phyloP scores from a whole-genome alignment of 176 grass and related monocot species.

The Miscanthus lutarioriparius region DNA sequence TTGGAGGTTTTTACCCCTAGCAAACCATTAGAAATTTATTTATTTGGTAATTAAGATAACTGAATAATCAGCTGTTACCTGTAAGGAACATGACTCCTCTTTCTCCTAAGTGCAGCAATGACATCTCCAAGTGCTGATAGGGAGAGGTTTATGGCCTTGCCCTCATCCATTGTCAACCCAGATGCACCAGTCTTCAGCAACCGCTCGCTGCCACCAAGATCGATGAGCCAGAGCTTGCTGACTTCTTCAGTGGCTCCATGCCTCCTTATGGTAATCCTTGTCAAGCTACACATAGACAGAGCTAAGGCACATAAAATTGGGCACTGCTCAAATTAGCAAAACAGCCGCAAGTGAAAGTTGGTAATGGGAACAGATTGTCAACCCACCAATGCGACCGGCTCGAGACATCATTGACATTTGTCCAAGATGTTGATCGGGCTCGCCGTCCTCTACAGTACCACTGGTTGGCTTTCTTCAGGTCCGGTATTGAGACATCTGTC shows the following conservation, averaged over 20 bases:
- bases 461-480: conserved; percentile 70
- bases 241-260: conserved; percentile 39
- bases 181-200: conserved; percentile 88
- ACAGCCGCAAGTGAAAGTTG: conserved; percentile 23
- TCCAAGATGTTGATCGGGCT: conserved; percentile 78
- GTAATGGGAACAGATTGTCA: not conserved
- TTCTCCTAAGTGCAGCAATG: conserved; percentile 79
- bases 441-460: conserved; percentile 76
- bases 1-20: no score
- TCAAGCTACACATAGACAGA: conserved; percentile 80
- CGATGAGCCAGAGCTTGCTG: conserved; percentile 89
- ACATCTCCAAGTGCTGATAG: conserved; percentile 92
- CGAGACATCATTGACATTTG: conserved; percentile 84
- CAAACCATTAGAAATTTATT: not conserved
- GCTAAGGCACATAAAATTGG: conserved; percentile 87
- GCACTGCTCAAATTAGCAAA: conserved; percentile 26
- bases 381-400: conserved; percentile 97
- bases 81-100: conserved; percentile 84
- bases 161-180: conserved; percentile 90
- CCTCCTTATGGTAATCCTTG: conserved; percentile 83
- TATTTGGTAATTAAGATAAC: not conserved
- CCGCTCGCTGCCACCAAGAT: conserved; percentile 90
- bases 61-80: conserved; percentile 46
- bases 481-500: conserved; percentile 46
- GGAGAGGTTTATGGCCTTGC: conserved; percentile 94